Evolutionary conservation across 1,284 basidiomycete species (phyloP), one percentile per base, ranked within the genome.

Genomic region (Schizophyllum amplum): DNA sequence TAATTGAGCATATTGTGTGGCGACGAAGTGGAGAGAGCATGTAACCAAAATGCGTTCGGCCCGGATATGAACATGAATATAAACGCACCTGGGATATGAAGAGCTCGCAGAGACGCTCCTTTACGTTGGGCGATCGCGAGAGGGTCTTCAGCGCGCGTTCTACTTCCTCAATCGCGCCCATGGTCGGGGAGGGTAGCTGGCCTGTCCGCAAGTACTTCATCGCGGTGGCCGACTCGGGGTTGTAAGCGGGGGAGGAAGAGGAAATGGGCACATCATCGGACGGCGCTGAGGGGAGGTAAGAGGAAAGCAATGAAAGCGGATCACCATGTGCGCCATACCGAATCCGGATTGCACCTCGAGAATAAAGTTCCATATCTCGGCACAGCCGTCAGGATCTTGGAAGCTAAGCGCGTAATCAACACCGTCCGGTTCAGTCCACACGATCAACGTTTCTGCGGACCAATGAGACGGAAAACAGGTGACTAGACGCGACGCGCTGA

Each of bases 361-460:
- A 65, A 99, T 94, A 71, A 99, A 99, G 65, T 90, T 90, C 96
- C 96, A 99, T 52, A 99, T 92, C 74, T 98, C 96, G 51, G 87
- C 81, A 66, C 96, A 99, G 27, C 96, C 97, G 61, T 96, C 92
- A 0, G 92, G 83, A 67, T 98, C 96, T 68, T 98, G 96, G 67
- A 99, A 99, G 63, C 94, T 97, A 53, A 99, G 78, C 2, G 97
- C 97, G 71, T 97, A 95, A 71, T 99, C 96, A 23, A 89, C 85
- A 23, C 94, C 92, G 62, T 94, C 88, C 0, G 91, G 92, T 69
- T 98, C 96, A 1, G 96, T 99, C 96, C 96, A 99, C 13, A 99
- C 96, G 61, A 99, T 98, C 51, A 99, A 81, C 1, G 97, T 99
- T 63, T 98, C 96, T 93, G 69, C 33, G 46, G 13, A 26, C 23